Percentiles rank a stretch among this genome's conserved stretches.
These are phyloP conservation scores for Globisporangium canariense DNA, from an alignment of 352 stramenopile species.

Conservation along the genomic window DNA sequence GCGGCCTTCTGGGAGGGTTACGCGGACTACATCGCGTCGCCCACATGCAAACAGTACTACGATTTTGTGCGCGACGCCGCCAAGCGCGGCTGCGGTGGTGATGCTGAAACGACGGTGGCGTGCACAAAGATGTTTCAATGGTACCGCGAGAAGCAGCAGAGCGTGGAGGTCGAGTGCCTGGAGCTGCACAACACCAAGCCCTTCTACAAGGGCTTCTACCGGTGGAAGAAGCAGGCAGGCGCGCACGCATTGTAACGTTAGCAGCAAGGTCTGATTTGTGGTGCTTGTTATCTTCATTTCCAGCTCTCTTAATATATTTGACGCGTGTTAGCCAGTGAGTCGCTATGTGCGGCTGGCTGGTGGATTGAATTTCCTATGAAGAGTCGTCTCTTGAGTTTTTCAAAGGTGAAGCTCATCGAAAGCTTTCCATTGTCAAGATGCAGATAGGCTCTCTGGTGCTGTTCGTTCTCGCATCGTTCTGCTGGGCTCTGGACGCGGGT, in stretches of 20 bases:
- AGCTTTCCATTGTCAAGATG: neutral
- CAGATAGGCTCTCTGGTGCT: neutral
- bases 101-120: neutral
- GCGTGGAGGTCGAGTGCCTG: conserved; percentile 51
- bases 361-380: neutral
- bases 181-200: conserved; percentile 27
- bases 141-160: conserved; percentile 36
- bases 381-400: neutral
- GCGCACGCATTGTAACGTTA: neutral
- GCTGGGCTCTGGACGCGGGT: neutral
- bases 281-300: neutral
- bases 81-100: conserved; percentile 22
- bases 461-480: neutral
- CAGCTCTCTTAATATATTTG: neutral
- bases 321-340: neutral
- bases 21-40: conserved; percentile 47
- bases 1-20: conserved; percentile 61
- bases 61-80: conserved; percentile 35
- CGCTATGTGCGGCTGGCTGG: too few species aligned
- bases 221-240: conserved; percentile 12
- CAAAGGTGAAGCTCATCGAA: too few species aligned
- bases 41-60: conserved; percentile 64
- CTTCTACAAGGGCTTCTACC: conserved; percentile 22
- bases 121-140: conserved; percentile 50
- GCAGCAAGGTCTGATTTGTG: too few species aligned